A percentile compares a stretch with the other conserved stretches of the same genome.
Evolutionary conservation across 805 yeast species (phyloP).

Genomic region (Wickerhamomyces xylosicus): DNA sequence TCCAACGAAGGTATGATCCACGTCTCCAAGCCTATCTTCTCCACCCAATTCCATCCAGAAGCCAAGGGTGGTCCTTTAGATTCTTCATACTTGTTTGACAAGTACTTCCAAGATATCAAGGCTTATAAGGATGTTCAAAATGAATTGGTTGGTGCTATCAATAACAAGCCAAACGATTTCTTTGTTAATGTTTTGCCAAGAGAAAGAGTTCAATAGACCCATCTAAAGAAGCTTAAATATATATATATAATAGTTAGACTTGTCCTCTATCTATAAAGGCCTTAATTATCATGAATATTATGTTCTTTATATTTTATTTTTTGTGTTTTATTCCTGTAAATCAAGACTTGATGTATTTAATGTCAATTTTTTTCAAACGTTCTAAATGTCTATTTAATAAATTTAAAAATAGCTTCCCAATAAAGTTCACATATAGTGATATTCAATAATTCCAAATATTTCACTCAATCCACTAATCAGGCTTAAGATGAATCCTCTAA

Average conservation of each 20-base stretch:
- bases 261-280: no score
- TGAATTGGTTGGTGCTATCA: slow-evolving; percentile 29
- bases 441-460: no score
- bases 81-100: slow-evolving; percentile 84
- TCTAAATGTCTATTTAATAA: no score
- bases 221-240: not conserved
- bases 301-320: no score
- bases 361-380: no score
- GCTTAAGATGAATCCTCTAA: no score
- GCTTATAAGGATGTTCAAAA: slow-evolving; percentile 37
- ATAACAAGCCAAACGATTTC: slow-evolving; percentile 34
- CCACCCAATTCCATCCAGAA: slow-evolving; percentile 98
- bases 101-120: slow-evolving; percentile 63
- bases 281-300: no score
- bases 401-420: no score
- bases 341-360: no score
- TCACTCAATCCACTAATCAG: no score
- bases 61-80: slow-evolving; percentile 99
- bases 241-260: not conserved
- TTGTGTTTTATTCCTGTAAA: no score
- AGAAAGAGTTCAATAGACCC: slow-evolving; percentile 47
- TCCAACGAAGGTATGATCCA: slow-evolving; percentile 98
- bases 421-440: no score
- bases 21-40: slow-evolving; percentile 76
- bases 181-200: slow-evolving; percentile 55